These are phyloP conservation scores for Amyloporia xantha DNA, from an alignment of 768 basidiomycete species.

Conservation along the genomic window DNA sequence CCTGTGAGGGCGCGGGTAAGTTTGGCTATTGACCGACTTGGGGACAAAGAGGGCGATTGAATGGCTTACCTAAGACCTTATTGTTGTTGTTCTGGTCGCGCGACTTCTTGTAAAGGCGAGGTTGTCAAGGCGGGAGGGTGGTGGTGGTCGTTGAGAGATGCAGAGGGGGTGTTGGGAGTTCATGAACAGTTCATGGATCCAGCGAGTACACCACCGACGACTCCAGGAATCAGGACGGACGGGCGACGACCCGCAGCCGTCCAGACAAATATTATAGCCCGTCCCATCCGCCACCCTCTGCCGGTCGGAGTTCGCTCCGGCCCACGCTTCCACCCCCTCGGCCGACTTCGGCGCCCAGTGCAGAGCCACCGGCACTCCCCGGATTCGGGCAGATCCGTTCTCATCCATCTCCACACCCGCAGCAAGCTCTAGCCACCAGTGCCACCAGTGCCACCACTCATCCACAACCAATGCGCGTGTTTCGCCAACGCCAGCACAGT, in stretches of 20 bases:
- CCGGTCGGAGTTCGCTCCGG: background rate
- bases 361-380: too few species aligned
- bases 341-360: background rate
- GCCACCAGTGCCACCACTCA: too few species aligned
- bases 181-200: background rate
- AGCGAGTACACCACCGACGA: background rate
- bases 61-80: constrained; percentile 3
- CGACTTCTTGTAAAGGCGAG: background rate
- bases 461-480: too few species aligned
- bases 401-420: background rate
- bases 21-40: background rate
- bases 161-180: background rate
- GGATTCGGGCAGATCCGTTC: background rate
- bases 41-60: constrained; percentile 3
- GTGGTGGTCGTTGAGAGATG: too few species aligned
- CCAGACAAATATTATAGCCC: background rate
- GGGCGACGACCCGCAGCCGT: background rate
- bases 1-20: background rate
- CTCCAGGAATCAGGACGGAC: background rate
- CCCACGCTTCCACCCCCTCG: background rate
- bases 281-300: background rate
- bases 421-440: too few species aligned
- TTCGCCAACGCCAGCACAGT: too few species aligned
- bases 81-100: constrained; percentile 4
- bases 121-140: background rate